phyloP scores from a whole-genome alignment of 1,284 basidiomycete species.

The Erythrobasidium hasegawianum region DNA sequence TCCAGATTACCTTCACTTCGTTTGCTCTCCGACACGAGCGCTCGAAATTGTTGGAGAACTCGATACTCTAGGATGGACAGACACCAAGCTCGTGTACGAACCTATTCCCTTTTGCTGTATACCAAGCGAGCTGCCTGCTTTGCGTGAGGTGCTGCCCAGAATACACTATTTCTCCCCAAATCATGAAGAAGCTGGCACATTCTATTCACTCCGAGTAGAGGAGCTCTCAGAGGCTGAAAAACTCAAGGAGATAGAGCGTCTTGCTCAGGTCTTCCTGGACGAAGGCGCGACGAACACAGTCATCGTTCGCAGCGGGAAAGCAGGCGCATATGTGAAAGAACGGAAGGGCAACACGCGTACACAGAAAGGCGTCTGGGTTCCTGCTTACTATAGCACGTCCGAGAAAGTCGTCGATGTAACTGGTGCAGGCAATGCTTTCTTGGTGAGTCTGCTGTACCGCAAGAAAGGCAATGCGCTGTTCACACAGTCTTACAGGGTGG shows the following conservation, averaged over 20 bases:
- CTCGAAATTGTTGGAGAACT: conserved; percentile 64
- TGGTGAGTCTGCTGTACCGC: conserved; percentile 60
- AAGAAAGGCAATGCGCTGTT: no score
- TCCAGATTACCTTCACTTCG: conserved; percentile 71
- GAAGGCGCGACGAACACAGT: conserved; percentile 54
- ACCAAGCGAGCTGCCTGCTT: conserved; percentile 68
- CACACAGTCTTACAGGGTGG: conserved; percentile 37
- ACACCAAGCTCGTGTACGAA: conserved; percentile 38
- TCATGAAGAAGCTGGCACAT: conserved; percentile 52
- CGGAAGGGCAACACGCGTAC: not conserved
- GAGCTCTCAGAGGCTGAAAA: conserved; percentile 16
- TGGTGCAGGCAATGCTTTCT: conserved; percentile 80
- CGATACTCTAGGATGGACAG: conserved; percentile 49
- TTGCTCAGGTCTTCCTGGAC: conserved; percentile 38
- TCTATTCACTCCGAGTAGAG: conserved; percentile 45
- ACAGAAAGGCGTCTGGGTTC: conserved; percentile 60
- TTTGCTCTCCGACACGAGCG: conserved; percentile 75
- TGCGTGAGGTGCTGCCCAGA: conserved; percentile 60
- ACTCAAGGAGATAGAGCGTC: conserved; percentile 35
- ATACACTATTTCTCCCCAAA: conserved; percentile 57
- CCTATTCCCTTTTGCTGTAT: conserved; percentile 60
- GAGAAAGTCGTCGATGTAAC: conserved; percentile 74
- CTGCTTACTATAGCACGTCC: conserved; percentile 65
- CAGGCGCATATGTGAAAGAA: conserved; percentile 65
- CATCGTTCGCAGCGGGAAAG: conserved; percentile 67